Percentiles rank a stretch among this genome's conserved stretches.
Evolutionary conservation across 768 basidiomycete species (phyloP).

Genomic region (Crucibulum laeve): DNA sequence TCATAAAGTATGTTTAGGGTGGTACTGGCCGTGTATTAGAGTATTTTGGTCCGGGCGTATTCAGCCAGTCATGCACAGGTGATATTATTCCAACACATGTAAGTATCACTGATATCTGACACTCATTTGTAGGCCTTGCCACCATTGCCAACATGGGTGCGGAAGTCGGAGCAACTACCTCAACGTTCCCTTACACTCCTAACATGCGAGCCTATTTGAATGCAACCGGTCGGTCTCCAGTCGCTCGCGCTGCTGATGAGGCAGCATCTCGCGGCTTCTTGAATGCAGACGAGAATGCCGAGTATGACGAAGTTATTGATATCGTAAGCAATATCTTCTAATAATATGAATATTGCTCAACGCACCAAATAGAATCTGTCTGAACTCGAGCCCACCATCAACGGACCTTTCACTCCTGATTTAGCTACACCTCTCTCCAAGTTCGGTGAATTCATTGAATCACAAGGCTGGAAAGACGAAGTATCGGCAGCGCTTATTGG

Average conservation of each 20-base stretch:
- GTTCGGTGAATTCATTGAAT: slow-evolving; percentile 74
- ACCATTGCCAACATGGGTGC: slow-evolving; percentile 99
- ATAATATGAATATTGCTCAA: slow-evolving; percentile 1
- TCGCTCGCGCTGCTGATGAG: slow-evolving; percentile 81
- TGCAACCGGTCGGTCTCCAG: slow-evolving; percentile 84
- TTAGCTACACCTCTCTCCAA: slow-evolving; percentile 89
- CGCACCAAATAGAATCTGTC: slow-evolving; percentile 64
- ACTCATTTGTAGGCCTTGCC: slow-evolving; percentile 53
- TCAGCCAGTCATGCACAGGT: slow-evolving; percentile 90
- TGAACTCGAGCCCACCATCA: slow-evolving; percentile 86
- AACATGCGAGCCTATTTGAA: slow-evolving; percentile 87
- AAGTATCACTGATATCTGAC: background rate
- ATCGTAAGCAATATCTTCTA: slow-evolving; percentile 51
- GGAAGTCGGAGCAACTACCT: slow-evolving; percentile 99
- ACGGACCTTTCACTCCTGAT: slow-evolving; percentile 98
- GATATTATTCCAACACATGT: slow-evolving; percentile 9
- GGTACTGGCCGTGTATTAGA: slow-evolving; percentile 95
- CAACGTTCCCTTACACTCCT: slow-evolving; percentile 92
- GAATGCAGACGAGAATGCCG: slow-evolving; percentile 76
- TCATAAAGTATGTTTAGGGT: slow-evolving; percentile 52
- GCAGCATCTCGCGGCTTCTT: slow-evolving; percentile 80
- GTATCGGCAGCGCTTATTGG: slow-evolving; percentile 91
- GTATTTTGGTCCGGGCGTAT: slow-evolving; percentile 94
- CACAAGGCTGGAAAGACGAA: slow-evolving; percentile 92
- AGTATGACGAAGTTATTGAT: slow-evolving; percentile 94